A percentile compares a stretch with the other conserved stretches of the same genome.
phyloP scores from a whole-genome alignment of 176 grass and related monocot species.

The Tillandsia fasciculata region DNA sequence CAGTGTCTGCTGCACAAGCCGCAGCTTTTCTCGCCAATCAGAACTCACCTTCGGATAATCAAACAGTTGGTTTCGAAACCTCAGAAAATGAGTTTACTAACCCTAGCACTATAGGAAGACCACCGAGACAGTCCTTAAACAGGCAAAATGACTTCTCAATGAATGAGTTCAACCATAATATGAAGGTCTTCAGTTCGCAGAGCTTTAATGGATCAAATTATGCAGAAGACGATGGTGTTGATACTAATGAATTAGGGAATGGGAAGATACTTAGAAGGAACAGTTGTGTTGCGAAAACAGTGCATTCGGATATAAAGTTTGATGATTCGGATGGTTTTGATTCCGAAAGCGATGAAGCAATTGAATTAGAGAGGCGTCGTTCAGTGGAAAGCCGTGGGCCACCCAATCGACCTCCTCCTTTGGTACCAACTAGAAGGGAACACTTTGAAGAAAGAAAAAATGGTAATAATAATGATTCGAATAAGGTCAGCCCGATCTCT shows the following conservation, averaged over 20 bases:
- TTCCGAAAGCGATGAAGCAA: slow-evolving; percentile 35
- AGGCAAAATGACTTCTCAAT: neutral
- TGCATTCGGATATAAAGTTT: slow-evolving; percentile 60
- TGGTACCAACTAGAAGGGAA: slow-evolving; percentile 21
- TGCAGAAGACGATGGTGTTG: neutral
- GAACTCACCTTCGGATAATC: slow-evolving; percentile 26
- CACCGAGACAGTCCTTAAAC: slow-evolving; percentile 27
- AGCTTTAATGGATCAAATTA: slow-evolving; percentile 5
- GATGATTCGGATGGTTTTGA: slow-evolving; percentile 63
- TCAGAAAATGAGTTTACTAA: slow-evolving; percentile 5
- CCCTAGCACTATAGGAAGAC: neutral
- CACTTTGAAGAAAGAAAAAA: slow-evolving; percentile 20
- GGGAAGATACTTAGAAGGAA: slow-evolving; percentile 40
- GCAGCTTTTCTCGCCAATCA: slow-evolving; percentile 51
- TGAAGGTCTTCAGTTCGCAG: slow-evolving; percentile 8
- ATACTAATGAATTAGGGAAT: slow-evolving; percentile 24
- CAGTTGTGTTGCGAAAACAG: slow-evolving; percentile 25
- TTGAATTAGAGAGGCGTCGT: slow-evolving; percentile 28
- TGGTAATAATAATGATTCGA: slow-evolving; percentile 17
- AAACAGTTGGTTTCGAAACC: neutral
- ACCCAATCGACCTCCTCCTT: slow-evolving; percentile 24
- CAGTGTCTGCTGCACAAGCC: slow-evolving; percentile 62
- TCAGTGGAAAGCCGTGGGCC: slow-evolving; percentile 22
- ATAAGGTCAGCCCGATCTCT: slow-evolving; percentile 29
- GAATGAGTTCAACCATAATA: neutral